Percentiles rank a stretch among this genome's conserved stretches.
Conservation (phyloP, 352 stramenopile species). For the Phytophthora sojae region DNA sequence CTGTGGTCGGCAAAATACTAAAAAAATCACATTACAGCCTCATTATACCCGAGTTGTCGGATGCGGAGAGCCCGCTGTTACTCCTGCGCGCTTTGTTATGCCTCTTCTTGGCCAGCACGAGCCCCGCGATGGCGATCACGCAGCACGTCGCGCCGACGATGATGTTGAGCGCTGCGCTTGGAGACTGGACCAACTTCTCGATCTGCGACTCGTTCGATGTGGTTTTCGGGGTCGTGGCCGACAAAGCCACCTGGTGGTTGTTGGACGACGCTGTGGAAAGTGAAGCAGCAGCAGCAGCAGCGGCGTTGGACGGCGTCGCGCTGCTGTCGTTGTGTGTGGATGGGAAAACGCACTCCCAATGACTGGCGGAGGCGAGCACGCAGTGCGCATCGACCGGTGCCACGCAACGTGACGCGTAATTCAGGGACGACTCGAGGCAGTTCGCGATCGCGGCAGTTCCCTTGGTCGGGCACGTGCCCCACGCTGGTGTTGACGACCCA, state of each 20-base stretch:
- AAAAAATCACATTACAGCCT: slow-evolving; percentile 13
- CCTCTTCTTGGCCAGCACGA: slow-evolving; percentile 37
- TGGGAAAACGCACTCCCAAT: slow-evolving; percentile 51
- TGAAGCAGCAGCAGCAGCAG: neutral
- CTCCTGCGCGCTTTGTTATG: slow-evolving; percentile 12
- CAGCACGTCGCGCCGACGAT: slow-evolving; percentile 35
- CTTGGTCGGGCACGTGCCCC: slow-evolving; percentile 41
- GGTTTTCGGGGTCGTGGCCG: slow-evolving; percentile 14
- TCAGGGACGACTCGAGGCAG: slow-evolving; percentile 37
- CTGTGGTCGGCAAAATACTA: neutral
- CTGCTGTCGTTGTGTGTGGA: neutral
- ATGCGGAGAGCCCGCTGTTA: slow-evolving; percentile 8
- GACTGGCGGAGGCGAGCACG: slow-evolving; percentile 23
- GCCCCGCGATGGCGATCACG: slow-evolving; percentile 31
- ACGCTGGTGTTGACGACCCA: slow-evolving; percentile 7
- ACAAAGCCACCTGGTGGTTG: slow-evolving; percentile 14
- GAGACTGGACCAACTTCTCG: neutral
- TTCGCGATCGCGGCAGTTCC: slow-evolving; percentile 41
- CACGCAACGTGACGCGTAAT: slow-evolving; percentile 45
- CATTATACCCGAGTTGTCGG: slow-evolving; percentile 25
- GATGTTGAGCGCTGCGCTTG: slow-evolving; percentile 31
- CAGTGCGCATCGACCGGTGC: slow-evolving; percentile 53
- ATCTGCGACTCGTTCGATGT: neutral
- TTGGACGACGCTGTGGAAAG: neutral
- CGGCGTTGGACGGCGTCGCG: too few species aligned